These are phyloP conservation scores for Fusarium buxicola DNA, from an alignment of 2,329 filamentous ascomycete species.

Conservation along the genomic window DNA sequence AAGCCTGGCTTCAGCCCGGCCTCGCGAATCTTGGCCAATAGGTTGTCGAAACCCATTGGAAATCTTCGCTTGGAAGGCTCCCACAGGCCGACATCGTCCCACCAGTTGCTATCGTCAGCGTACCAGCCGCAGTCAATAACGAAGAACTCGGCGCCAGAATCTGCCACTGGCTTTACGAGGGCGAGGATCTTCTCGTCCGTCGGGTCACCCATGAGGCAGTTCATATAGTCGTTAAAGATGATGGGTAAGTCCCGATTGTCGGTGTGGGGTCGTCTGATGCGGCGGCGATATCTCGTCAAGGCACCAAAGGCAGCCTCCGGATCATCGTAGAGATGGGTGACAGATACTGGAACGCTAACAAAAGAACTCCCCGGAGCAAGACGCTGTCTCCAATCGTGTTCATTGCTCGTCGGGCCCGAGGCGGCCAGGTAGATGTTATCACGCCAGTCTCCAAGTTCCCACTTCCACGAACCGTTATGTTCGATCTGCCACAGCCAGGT, in stretches of 20 bases:
- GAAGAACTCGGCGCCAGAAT: conserved; percentile 51
- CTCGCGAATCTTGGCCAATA: conserved; percentile 42
- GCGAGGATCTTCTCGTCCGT: conserved; percentile 49
- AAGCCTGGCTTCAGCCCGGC: conserved; percentile 48
- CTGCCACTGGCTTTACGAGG: conserved; percentile 46
- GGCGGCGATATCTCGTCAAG: conserved; percentile 48
- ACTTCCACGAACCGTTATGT: conserved; percentile 51
- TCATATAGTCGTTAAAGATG: conserved; percentile 56
- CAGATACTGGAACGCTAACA: conserved; percentile 40
- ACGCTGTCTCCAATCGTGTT: conserved; percentile 46
- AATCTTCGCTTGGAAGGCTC: conserved; percentile 49
- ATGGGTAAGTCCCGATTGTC: conserved; percentile 48
- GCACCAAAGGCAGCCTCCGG: conserved; percentile 43
- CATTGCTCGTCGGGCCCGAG: conserved; percentile 42
- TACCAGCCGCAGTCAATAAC: conserved; percentile 54
- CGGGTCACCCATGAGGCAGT: conserved; percentile 53
- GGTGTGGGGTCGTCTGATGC: conserved; percentile 44
- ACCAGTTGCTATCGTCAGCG: conserved; percentile 51
- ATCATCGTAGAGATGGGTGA: conserved; percentile 40
- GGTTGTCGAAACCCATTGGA: conserved; percentile 45
- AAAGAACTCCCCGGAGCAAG: conserved; percentile 43
- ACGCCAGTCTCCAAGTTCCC: conserved; percentile 52
- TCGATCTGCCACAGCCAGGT: conserved; percentile 53
- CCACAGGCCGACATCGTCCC: conserved; percentile 53
- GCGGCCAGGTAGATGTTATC: conserved; percentile 49